Conservation (phyloP, 768 basidiomycete species). For the Scleroderma citrinum region DNA sequence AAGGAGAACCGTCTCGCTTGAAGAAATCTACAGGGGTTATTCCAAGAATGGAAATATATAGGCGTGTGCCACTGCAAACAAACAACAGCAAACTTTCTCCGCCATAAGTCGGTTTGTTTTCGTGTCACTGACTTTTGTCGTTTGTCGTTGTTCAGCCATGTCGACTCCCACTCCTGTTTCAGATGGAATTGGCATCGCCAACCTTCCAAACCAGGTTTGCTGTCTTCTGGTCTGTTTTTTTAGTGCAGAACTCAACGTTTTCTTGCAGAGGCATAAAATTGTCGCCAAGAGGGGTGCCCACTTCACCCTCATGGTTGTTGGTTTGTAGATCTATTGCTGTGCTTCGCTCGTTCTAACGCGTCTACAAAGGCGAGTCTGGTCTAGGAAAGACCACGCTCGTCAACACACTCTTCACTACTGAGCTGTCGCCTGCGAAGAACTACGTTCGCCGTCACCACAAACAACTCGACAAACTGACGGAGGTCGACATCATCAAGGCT, state of each 20-base stretch:
- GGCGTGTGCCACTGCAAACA: slow-evolving; percentile 18
- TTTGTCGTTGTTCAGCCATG: slow-evolving; percentile 15
- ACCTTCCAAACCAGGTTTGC: slow-evolving; percentile 94
- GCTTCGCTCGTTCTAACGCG: background rate
- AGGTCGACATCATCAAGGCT: slow-evolving; percentile 98
- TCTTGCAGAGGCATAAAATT: slow-evolving; percentile 89
- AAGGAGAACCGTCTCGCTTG: no score
- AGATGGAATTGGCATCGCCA: slow-evolving; percentile 91
- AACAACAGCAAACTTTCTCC: slow-evolving; percentile 19
- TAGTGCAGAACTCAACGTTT: slow-evolving; percentile 1
- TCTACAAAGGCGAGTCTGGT: slow-evolving; percentile 82
- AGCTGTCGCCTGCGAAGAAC: slow-evolving; percentile 88
- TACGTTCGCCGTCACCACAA: slow-evolving; percentile 86
- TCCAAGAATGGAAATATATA: no score
- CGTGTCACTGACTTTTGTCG: slow-evolving; percentile 11
- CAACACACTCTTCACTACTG: slow-evolving; percentile 98
- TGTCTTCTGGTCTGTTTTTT: background rate
- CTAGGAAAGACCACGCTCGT: slow-evolving; percentile 96
- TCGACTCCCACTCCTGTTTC: slow-evolving; percentile 30
- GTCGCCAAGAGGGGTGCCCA: slow-evolving; percentile 96
- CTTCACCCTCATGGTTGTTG: slow-evolving; percentile 99
- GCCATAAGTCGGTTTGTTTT: slow-evolving; percentile 14
- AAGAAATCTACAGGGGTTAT: no score
- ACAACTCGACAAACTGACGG: slow-evolving; percentile 97
- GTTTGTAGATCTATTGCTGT: slow-evolving; percentile 34